Percentiles rank a stretch among this genome's conserved stretches.
Conservation (phyloP, 257 asterid genomes). For the Fraxinus quadrangulata region DNA sequence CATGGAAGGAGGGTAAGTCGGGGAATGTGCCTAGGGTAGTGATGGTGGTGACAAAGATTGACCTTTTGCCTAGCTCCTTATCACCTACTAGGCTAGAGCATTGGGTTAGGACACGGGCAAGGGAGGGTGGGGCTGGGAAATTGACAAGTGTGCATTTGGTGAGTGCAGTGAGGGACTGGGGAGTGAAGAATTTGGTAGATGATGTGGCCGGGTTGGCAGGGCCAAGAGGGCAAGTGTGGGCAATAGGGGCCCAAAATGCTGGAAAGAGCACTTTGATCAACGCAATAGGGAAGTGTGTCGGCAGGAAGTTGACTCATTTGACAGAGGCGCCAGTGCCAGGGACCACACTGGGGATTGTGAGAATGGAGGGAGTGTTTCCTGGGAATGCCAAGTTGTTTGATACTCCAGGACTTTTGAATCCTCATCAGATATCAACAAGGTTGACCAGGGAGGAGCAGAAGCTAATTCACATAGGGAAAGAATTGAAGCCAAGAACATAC, state of each 20-base stretch:
- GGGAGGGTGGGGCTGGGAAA: conserved; percentile 73
- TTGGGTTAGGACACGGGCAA: conserved; percentile 84
- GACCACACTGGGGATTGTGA: conserved; percentile 82
- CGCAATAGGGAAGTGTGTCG: conserved; percentile 66
- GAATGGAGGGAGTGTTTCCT: conserved; percentile 90
- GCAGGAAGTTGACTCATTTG: conserved; percentile 57
- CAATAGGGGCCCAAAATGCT: conserved; percentile 90
- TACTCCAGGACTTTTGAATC: conserved; percentile 91
- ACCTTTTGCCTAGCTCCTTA: conserved; percentile 75
- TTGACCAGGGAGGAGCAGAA: conserved; percentile 74
- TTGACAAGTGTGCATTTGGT: conserved; percentile 75
- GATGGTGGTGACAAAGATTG: conserved; percentile 79
- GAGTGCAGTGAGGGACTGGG: conserved; percentile 88
- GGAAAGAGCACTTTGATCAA: conserved; percentile 87
- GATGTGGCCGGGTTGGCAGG: conserved; percentile 77
- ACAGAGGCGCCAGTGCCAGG: conserved; percentile 94
- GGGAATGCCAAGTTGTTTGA: conserved; percentile 81
- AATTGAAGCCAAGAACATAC: conserved; percentile 85
- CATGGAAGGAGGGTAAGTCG: conserved; percentile 86
- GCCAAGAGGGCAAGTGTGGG: conserved; percentile 86
- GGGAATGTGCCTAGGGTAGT: conserved; percentile 81
- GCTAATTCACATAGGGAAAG: conserved; percentile 60
- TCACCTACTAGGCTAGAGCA: conserved; percentile 85
- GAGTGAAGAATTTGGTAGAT: conserved; percentile 73
- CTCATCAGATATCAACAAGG: conserved; percentile 82